Evolutionary conservation across 176 grass and related monocot genomes (phyloP).

Genomic region (Phoenix roebelenii): DNA sequence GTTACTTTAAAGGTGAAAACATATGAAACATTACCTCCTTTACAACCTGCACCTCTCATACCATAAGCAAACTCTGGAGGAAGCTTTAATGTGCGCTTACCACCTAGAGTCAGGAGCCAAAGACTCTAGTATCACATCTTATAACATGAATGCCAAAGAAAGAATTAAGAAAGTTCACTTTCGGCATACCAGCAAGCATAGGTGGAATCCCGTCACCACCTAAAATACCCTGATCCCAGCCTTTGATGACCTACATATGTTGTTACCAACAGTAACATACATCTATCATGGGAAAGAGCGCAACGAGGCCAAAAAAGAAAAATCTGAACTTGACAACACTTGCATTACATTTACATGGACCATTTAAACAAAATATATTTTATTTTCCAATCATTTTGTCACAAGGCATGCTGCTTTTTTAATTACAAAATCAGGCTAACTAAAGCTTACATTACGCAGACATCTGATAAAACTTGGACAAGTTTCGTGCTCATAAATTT

Average conservation of each 20-base stretch:
- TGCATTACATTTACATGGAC: no score
- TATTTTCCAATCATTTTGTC: no score
- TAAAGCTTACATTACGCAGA: no score
- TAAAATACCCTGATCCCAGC: constrained; percentile 86
- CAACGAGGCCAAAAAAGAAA: no score
- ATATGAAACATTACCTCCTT: constrained; percentile 28
- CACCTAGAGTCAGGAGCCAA: constrained; percentile 31
- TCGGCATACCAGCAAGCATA: constrained; percentile 56
- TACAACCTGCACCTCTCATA: constrained; percentile 66
- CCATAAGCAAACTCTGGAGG: constrained; percentile 77
- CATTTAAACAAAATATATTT: no score
- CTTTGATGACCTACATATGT: constrained; percentile 61
- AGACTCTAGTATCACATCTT: no score
- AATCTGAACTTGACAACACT: no score
- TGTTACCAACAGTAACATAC: neutral
- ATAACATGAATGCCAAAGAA: neutral
- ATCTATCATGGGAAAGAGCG: no score
- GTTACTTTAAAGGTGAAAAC: neutral
- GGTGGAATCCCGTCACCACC: constrained; percentile 81
- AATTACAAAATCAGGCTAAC: no score
- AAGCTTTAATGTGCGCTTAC: constrained; percentile 71
- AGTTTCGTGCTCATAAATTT: no score
- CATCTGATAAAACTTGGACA: no score
- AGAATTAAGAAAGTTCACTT: neutral
- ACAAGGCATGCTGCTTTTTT: no score